phyloP scores from a whole-genome alignment of 73 alveolate genomes.

The Paraurostyla sp. region DNA sequence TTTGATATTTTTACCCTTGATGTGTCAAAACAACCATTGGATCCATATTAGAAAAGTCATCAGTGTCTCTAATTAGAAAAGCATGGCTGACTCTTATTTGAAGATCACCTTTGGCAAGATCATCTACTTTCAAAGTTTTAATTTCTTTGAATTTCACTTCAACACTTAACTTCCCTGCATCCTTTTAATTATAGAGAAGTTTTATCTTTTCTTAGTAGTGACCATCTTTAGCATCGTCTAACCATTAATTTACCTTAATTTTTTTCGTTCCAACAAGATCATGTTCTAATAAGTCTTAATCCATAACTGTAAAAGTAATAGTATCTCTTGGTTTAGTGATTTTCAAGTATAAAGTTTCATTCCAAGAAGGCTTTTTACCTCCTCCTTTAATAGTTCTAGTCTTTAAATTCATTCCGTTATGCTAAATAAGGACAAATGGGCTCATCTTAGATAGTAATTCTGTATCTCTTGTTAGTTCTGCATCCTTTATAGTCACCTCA shows the following conservation, averaged over 20 bases:
- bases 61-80: too few relatives aligned
- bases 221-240: too few relatives aligned
- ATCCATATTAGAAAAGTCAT: too few relatives aligned
- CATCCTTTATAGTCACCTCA: background rate
- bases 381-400: background rate
- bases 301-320: background rate
- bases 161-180: too few relatives aligned
- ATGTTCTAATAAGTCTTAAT: background rate
- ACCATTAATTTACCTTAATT: background rate
- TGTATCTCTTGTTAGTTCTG: background rate
- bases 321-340: background rate
- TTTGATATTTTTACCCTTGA: too few relatives aligned
- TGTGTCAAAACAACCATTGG: too few relatives aligned
- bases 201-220: background rate
- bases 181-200: too few relatives aligned
- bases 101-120: too few relatives aligned
- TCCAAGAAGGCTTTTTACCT: slow-evolving; percentile 21
- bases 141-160: too few relatives aligned
- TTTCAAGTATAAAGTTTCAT: background rate
- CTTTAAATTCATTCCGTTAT: background rate
- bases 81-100: too few relatives aligned
- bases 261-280: background rate
- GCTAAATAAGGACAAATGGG: background rate
- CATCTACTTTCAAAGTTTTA: too few relatives aligned
- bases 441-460: background rate